phyloP scores from a whole-genome alignment of 331 rosid genomes.

The Rosa hybrid region DNA sequence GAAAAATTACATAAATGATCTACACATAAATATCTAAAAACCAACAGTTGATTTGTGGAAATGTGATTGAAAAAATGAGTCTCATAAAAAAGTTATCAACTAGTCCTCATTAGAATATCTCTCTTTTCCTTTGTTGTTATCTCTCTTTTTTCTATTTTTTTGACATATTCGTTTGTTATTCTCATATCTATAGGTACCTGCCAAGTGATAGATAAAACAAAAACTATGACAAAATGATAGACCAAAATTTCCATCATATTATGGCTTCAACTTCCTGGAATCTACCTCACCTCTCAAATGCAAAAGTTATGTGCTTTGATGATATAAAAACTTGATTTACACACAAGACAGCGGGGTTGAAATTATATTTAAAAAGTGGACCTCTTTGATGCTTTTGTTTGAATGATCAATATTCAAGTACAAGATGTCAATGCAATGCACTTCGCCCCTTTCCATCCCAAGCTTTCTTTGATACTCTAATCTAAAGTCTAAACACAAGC shows the following conservation, averaged over 20 bases:
- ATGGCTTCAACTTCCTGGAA: background rate
- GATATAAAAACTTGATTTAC: background rate
- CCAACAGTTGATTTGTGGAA: too few relatives aligned
- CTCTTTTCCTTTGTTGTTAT: background rate
- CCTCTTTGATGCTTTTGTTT: background rate
- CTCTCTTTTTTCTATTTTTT: background rate
- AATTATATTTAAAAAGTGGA: background rate
- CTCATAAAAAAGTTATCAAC: too few relatives aligned
- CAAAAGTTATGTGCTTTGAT: background rate
- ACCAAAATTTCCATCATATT: background rate
- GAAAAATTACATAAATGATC: too few relatives aligned
- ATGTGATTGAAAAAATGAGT: too few relatives aligned
- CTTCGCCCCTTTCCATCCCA: background rate
- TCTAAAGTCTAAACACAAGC: background rate
- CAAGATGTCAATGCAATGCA: slow-evolving; percentile 2
- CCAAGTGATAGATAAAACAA: background rate
- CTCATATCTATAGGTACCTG: background rate
- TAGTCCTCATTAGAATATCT: too few relatives aligned
- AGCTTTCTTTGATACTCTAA: background rate
- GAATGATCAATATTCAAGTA: background rate
- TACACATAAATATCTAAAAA: too few relatives aligned
- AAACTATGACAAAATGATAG: background rate
- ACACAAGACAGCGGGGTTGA: background rate
- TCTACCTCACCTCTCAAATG: background rate
- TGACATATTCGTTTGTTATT: background rate